Evolutionary conservation across 2,329 filamentous ascomycete species (phyloP), one percentile per base, ranked within the genome.

Genomic region (Ophiostoma ips): DNA sequence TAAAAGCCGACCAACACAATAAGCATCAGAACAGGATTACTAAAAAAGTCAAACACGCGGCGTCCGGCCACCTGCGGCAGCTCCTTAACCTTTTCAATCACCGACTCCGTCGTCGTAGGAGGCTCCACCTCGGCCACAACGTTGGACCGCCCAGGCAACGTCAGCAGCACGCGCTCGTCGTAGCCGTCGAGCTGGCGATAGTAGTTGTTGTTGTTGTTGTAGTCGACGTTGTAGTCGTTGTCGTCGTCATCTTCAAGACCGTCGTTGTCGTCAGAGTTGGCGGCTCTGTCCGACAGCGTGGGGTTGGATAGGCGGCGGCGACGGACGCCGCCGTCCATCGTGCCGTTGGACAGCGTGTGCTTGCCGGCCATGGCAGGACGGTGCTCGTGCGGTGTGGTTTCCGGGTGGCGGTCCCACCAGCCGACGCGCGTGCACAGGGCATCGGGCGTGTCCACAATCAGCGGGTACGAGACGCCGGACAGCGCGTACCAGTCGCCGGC

Each of bases 401-500:
- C 34, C 10, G 51, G 37, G 30, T 58, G 54, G 9, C 33, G 38
- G 15, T 57, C 54, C 56, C 56, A 58, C 54, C 55, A 58, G 46
- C 54, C 54, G n/a, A 46, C 40, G n/a, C 45, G 21, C 7, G 54
- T 54, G 44, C 54, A 58, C 41, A 49, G 46, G n/a, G 56, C 56
- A 11, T 53, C 21, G 3, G 54, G 51, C n/a, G 48, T 53, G 31
- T 57, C 55, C 11, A 58, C 83, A 28, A 95, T 87, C 10, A 90
- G 74, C 3, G 92, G 92, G 58, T 95, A 96, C 9, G 80, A 80
- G 37, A 73, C 75, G 52, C 94, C 90, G 1, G 90, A 95, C 66
- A 96, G 75, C 31, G 89, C 92, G 64, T 90, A 98, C 88, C 90
- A 96, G 53, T 85, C 84, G 30, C 89, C 90, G n/a, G 73, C 71